Percentiles rank a stretch among this genome's conserved stretches.
Conservation (phyloP, 2,329 filamentous ascomycete species). For the Monosporascus sp. region DNA sequence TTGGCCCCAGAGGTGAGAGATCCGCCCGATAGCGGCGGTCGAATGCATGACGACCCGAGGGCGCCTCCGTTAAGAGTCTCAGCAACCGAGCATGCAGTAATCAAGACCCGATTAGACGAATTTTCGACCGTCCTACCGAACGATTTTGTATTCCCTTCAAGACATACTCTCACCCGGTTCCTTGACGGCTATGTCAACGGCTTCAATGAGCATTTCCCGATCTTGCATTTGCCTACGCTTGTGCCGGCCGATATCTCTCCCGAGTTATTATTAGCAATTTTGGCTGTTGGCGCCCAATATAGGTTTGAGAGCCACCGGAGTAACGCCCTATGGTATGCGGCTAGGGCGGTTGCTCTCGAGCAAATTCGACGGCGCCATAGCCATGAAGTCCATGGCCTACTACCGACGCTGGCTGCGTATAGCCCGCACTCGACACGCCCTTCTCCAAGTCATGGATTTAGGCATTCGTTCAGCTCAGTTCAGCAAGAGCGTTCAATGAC, state of each 20-base stretch:
- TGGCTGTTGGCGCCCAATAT: constrained; percentile 64
- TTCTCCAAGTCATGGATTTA: constrained; percentile 51
- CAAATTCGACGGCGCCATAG: constrained; percentile 54
- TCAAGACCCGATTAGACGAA: constrained; percentile 55
- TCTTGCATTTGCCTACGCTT: constrained; percentile 65
- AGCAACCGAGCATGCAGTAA: constrained; percentile 47
- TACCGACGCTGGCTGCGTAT: constrained; percentile 53
- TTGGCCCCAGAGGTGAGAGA: constrained; percentile 50
- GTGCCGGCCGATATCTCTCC: constrained; percentile 59
- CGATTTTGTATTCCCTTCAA: constrained; percentile 64
- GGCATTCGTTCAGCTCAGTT: constrained; percentile 54
- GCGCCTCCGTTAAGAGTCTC: constrained; percentile 43
- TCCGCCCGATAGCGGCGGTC: constrained; percentile 29
- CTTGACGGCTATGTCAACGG: constrained; percentile 66
- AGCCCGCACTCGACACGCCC: constrained; percentile 56
- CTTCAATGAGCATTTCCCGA: constrained; percentile 53
- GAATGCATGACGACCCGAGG: constrained; percentile 37
- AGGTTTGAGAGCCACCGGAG: constrained; percentile 56
- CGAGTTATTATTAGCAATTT: constrained; percentile 62
- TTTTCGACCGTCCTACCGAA: constrained; percentile 55
- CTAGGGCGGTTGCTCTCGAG: constrained; percentile 52
- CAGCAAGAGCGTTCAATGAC: constrained; percentile 52
- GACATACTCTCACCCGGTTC: constrained; percentile 63
- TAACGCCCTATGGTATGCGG: constrained; percentile 57
- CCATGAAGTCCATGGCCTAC: constrained; percentile 50